Evolutionary conservation across 441 rosid genomes (phyloP).

Genomic region (Corymbia calophylla): DNA sequence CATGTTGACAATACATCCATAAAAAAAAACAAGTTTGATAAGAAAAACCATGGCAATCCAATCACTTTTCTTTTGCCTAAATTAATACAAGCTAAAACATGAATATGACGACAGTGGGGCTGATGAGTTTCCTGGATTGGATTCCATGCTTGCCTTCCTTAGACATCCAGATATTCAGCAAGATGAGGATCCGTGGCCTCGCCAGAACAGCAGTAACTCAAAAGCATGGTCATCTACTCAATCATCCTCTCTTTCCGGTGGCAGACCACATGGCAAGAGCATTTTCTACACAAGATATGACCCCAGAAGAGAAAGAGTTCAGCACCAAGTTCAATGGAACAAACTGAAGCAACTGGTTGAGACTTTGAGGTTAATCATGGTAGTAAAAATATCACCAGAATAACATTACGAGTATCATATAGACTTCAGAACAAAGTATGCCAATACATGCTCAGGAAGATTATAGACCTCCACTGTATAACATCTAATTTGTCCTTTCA

Average conservation of each 20-base stretch:
- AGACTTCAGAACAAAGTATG: not conserved
- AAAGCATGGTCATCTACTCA: constrained; percentile 8
- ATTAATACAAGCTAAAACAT: not conserved
- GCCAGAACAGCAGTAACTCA: not conserved
- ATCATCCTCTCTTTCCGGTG: constrained; percentile 93
- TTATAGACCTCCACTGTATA: not conserved
- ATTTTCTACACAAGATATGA: constrained; percentile 60
- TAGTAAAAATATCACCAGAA: not conserved
- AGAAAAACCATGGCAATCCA: not conserved
- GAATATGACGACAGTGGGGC: not conserved
- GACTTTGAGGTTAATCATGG: not conserved
- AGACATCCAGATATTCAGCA: not conserved
- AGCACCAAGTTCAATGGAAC: not conserved
- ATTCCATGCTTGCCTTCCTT: not conserved
- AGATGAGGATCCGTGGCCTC: not conserved
- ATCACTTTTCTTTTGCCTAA: not conserved
- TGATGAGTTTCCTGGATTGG: not conserved
- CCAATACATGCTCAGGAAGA: not conserved
- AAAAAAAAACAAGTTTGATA: not conserved
- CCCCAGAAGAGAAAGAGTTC: not conserved
- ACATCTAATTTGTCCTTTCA: not conserved
- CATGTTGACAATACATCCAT: not conserved
- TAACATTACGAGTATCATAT: not conserved
- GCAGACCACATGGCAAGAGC: constrained; percentile 94
- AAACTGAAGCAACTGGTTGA: not conserved